Conservation (phyloP, 495 filamentous ascomycete genomes). For the Penicillium paxilli region DNA sequence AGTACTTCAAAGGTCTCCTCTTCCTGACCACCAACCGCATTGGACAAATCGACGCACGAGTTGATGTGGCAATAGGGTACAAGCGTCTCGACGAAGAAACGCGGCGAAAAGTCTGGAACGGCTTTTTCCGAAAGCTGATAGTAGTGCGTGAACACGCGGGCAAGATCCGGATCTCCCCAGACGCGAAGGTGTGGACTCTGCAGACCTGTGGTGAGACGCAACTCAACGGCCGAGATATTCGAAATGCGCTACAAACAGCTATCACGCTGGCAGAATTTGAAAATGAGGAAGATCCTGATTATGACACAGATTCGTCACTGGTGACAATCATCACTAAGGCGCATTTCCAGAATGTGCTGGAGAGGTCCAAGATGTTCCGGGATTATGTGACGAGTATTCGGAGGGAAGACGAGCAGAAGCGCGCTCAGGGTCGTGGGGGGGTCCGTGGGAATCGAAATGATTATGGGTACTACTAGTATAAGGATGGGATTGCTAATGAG, state of each 20-base stretch:
- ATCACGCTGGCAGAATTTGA: conserved; percentile 3
- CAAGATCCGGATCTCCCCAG: neutral
- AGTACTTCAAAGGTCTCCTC: conserved; percentile 52
- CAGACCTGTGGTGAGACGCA: neutral
- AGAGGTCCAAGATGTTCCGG: conserved; percentile 1
- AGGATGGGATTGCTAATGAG: neutral
- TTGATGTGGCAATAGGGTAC: conserved; percentile 40
- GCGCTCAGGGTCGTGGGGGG: neutral
- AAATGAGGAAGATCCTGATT: neutral
- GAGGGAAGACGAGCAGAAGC: conserved; percentile 1
- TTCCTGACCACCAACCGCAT: conserved; percentile 57
- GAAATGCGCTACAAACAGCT: conserved; percentile 1
- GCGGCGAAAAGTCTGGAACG: conserved; percentile 2
- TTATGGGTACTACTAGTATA: too few species aligned
- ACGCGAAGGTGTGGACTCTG: conserved; percentile 2
- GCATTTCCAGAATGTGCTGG: conserved; percentile 2
- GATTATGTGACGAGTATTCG: conserved; percentile 3
- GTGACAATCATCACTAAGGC: conserved; percentile 1
- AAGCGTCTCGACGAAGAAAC: neutral
- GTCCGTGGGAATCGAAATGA: conserved; percentile 1
- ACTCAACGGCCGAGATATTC: conserved; percentile 3
- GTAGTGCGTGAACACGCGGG: neutral
- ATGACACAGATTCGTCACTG: neutral
- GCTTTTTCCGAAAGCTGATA: conserved; percentile 3
- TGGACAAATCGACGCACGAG: conserved; percentile 45